Conservation (phyloP, 129 eudicot genomes). For the Tanacetum coccineum region DNA sequence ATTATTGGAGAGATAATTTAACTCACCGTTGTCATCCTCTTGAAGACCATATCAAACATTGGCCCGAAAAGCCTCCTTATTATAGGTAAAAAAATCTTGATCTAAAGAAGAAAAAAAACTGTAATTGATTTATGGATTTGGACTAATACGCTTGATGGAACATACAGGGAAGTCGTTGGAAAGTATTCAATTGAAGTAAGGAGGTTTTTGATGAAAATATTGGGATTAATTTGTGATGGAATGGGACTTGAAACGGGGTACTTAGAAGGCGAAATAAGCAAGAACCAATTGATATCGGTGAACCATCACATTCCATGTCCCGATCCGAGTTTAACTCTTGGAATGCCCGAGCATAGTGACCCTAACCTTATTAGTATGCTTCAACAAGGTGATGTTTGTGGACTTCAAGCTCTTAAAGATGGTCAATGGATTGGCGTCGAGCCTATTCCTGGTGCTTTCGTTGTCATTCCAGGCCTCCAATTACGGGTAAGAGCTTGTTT, state of each 20-base stretch:
- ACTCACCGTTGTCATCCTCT: slow-evolving; percentile 66
- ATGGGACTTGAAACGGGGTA: slow-evolving; percentile 47
- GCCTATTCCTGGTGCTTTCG: slow-evolving; percentile 49
- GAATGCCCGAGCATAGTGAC: slow-evolving; percentile 69
- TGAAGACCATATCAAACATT: slow-evolving; percentile 41
- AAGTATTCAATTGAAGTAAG: slow-evolving; percentile 42
- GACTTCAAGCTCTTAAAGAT: slow-evolving; percentile 58
- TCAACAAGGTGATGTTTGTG: slow-evolving; percentile 50
- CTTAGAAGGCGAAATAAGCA: slow-evolving; percentile 41
- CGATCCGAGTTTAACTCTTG: slow-evolving; percentile 63
- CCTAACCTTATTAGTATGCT: slow-evolving; percentile 69
- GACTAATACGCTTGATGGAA: neutral
- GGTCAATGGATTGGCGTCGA: slow-evolving; percentile 61
- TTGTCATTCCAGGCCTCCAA: slow-evolving; percentile 45
- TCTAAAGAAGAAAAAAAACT: neutral
- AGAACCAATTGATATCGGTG: slow-evolving; percentile 45
- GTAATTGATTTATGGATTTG: neutral
- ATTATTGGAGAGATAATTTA: slow-evolving; percentile 81
- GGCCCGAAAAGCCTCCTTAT: slow-evolving; percentile 50
- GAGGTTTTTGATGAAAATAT: slow-evolving; percentile 35
- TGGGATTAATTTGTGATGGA: slow-evolving; percentile 57
- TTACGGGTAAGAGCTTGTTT: slow-evolving; percentile 22
- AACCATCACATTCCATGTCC: slow-evolving; percentile 76
- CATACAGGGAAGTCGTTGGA: slow-evolving; percentile 47
- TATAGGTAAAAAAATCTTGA: slow-evolving; percentile 38